Conservation (phyloP, 192 early-diverging fungal species). For the Borealophlyctis nickersoniae region DNA sequence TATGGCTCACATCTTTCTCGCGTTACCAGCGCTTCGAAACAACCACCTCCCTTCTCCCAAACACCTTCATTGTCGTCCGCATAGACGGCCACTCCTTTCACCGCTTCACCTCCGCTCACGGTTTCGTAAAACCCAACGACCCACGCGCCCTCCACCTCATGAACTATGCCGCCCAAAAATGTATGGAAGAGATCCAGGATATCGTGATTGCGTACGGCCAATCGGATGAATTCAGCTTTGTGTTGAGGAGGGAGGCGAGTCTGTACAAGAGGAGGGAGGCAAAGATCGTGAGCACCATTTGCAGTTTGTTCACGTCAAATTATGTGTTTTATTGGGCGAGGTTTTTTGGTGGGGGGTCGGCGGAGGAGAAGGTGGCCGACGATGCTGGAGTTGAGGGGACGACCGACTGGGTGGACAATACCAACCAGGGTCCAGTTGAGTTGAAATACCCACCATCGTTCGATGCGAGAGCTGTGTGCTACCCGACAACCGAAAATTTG, state of each 20-base stretch:
- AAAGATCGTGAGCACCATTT: constrained; percentile 81
- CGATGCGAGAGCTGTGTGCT: constrained; percentile 84
- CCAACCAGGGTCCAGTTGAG: constrained; percentile 2
- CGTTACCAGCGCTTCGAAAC: constrained; percentile 71
- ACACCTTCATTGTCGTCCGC: constrained; percentile 86
- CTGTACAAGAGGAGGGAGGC: constrained; percentile 71
- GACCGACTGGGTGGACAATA: too few relatives aligned
- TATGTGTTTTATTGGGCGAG: constrained; percentile 82
- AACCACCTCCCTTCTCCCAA: constrained; percentile 71
- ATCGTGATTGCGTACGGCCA: constrained; percentile 81
- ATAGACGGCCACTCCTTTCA: constrained; percentile 91
- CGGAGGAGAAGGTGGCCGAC: too few relatives aligned
- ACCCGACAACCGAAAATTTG: constrained; percentile 77
- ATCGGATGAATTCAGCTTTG: constrained; percentile 91
- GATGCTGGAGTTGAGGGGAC: too few relatives aligned
- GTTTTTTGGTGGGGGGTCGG: constrained; percentile 60
- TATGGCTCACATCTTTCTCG: not conserved
- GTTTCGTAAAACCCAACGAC: constrained; percentile 71
- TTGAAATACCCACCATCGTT: constrained; percentile 83
- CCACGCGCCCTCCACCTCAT: constrained; percentile 74
- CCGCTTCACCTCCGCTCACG: constrained; percentile 81
- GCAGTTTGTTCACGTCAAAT: constrained; percentile 79
- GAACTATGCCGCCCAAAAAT: constrained; percentile 61
- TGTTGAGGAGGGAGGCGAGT: constrained; percentile 58
- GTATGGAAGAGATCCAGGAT: constrained; percentile 73